These are phyloP conservation scores for Cryptosporidium felis DNA, from an alignment of 169 alveolate genomes.

Conservation along the genomic window DNA sequence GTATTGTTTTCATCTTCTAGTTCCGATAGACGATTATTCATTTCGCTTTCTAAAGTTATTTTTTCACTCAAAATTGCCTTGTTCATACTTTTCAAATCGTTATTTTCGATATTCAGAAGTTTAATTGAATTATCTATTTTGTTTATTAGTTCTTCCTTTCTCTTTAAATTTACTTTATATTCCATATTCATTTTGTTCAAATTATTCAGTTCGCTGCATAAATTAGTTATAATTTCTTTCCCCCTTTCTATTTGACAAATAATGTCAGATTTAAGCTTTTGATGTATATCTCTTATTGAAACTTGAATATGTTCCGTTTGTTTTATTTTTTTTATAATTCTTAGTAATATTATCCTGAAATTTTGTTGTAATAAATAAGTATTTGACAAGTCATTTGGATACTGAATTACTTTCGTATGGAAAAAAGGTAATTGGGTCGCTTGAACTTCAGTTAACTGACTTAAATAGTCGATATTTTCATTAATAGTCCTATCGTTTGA, in stretches of 20 bases:
- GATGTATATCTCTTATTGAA: constrained; percentile 2
- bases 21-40: neutral
- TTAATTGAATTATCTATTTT: constrained; percentile 9
- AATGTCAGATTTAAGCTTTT: neutral
- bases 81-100: neutral
- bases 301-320: neutral
- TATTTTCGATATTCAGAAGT: constrained; percentile 2
- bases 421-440: neutral
- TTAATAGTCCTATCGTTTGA: neutral
- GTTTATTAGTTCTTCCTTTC: neutral
- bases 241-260: neutral
- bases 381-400: neutral
- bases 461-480: neutral
- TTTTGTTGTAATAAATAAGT: neutral
- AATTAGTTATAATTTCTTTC: neutral
- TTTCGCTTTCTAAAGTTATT: neutral
- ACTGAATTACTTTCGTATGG: neutral
- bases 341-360: neutral
- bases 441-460: neutral
- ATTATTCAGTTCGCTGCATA: neutral
- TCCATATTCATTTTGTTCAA: neutral
- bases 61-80: neutral
- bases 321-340: neutral
- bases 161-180: neutral
- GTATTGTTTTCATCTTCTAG: constrained; percentile 6